phyloP scores from a whole-genome alignment of 306 rosid species.

The Lagenaria siceraria region DNA sequence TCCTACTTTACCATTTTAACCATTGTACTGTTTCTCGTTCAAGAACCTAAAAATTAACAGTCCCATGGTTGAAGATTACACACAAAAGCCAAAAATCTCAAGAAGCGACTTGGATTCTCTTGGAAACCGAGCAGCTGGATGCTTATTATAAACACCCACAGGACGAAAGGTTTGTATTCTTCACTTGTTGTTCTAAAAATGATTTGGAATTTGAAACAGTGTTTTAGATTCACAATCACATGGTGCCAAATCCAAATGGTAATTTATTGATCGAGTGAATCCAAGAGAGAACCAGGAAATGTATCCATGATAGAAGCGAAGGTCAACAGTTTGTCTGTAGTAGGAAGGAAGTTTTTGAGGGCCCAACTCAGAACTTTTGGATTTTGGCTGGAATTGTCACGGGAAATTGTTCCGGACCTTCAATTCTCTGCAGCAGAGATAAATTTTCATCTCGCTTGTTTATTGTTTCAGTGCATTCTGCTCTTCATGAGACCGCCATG shows the following conservation, averaged over 20 bases:
- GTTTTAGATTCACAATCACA: not conserved
- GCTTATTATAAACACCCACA: not conserved
- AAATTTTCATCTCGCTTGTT: conserved; percentile 9
- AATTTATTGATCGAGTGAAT: not conserved
- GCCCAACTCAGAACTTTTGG: conserved; percentile 1
- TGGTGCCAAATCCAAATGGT: not conserved
- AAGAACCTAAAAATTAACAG: not conserved
- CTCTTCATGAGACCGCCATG: conserved; percentile 10
- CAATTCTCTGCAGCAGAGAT: conserved; percentile 9
- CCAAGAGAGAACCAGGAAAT: conserved; percentile 1
- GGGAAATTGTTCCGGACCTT: conserved; percentile 35
- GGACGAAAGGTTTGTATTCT: not conserved
- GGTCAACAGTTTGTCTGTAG: conserved; percentile 12
- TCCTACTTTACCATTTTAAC: not conserved
- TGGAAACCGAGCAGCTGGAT: not conserved
- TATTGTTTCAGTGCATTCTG: not conserved
- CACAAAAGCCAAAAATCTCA: not conserved
- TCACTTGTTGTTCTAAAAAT: not conserved
- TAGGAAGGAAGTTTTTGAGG: not conserved
- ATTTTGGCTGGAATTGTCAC: conserved; percentile 22
- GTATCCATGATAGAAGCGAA: conserved; percentile 1
- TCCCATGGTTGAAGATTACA: not conserved
- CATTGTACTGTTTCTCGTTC: not conserved
- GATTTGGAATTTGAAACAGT: not conserved
- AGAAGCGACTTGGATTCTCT: not conserved